Evolutionary conservation across 371 early-diverging fungal genomes (phyloP).

Genomic region (Mycotypha africana): DNA sequence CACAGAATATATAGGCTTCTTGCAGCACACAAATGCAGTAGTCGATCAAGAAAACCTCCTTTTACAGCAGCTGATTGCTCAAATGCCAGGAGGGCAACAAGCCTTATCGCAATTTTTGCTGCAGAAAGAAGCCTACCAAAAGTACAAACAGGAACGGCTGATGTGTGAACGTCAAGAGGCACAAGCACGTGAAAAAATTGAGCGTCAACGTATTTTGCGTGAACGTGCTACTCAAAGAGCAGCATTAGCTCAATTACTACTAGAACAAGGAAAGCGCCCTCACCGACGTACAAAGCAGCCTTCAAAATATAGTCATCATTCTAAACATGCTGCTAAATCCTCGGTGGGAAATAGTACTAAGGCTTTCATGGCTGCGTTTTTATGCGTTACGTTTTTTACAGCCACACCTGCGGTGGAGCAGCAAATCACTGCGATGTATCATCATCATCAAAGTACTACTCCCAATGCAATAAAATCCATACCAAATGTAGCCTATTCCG

Average conservation of each 20-base stretch:
- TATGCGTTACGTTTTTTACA: slow-evolving; percentile 35
- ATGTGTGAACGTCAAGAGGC: slow-evolving; percentile 20
- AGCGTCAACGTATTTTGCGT: slow-evolving; percentile 16
- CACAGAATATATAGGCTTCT: slow-evolving; percentile 77
- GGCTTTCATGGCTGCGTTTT: slow-evolving; percentile 39
- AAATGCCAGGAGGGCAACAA: slow-evolving; percentile 48
- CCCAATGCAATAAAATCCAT: no score
- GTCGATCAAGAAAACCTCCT: slow-evolving; percentile 44
- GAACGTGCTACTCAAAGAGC: slow-evolving; percentile 30
- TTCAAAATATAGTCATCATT: neutral
- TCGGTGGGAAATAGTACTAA: slow-evolving; percentile 7
- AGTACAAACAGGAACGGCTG: slow-evolving; percentile 14
- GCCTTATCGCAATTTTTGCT: slow-evolving; percentile 18
- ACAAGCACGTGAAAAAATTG: slow-evolving; percentile 16
- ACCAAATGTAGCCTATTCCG: no score
- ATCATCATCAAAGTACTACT: neutral
- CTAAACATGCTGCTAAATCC: neutral
- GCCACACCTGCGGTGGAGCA: slow-evolving; percentile 18
- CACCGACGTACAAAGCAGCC: slow-evolving; percentile 18
- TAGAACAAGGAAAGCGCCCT: slow-evolving; percentile 23
- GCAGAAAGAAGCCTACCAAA: slow-evolving; percentile 20
- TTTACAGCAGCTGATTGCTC: slow-evolving; percentile 40
- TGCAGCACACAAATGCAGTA: slow-evolving; percentile 51
- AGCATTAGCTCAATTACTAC: slow-evolving; percentile 22
- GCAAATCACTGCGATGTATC: neutral